Evolutionary conservation across 305 asterid genomes (phyloP).

Genomic region (Solanum chacoense): DNA sequence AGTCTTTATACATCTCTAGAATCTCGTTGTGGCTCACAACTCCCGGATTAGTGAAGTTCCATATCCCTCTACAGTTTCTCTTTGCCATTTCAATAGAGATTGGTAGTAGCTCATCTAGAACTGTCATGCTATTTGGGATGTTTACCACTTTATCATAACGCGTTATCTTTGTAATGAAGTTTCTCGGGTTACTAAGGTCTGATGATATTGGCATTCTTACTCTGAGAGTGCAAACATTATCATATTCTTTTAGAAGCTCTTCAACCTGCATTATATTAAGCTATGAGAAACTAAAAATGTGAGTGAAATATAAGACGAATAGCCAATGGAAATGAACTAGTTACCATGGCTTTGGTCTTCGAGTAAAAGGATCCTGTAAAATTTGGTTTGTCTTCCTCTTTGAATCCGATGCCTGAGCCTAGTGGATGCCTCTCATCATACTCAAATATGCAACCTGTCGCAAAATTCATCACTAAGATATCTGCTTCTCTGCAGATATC

Average conservation of each 20-base stretch:
- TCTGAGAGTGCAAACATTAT: conserved; percentile 23
- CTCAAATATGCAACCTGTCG: conserved; percentile 27
- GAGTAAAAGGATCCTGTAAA: conserved; percentile 24
- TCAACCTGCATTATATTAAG: conserved; percentile 10
- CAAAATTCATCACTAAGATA: conserved; percentile 21
- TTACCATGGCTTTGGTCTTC: conserved; percentile 27
- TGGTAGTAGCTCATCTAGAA: conserved; percentile 20
- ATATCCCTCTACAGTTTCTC: conserved; percentile 19
- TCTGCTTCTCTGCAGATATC: conserved; percentile 13
- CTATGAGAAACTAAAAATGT: neutral
- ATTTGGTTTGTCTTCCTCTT: conserved; percentile 23
- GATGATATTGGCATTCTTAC: conserved; percentile 28
- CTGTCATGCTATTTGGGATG: conserved; percentile 27
- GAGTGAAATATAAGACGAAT: neutral
- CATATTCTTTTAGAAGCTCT: conserved; percentile 19
- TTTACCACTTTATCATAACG: conserved; percentile 22
- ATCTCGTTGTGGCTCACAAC: conserved; percentile 22
- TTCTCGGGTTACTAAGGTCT: conserved; percentile 17
- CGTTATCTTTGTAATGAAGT: conserved; percentile 21
- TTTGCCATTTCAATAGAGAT: conserved; percentile 24
- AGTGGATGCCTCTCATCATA: conserved; percentile 15
- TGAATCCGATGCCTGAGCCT: conserved; percentile 25
- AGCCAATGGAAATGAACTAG: neutral
- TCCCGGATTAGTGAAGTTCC: conserved; percentile 23
- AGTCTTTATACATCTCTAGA: conserved; percentile 15